These are phyloP conservation scores for Candolleomyces aberdarensis DNA, from an alignment of 768 basidiomycete genomes.

Conservation along the genomic window DNA sequence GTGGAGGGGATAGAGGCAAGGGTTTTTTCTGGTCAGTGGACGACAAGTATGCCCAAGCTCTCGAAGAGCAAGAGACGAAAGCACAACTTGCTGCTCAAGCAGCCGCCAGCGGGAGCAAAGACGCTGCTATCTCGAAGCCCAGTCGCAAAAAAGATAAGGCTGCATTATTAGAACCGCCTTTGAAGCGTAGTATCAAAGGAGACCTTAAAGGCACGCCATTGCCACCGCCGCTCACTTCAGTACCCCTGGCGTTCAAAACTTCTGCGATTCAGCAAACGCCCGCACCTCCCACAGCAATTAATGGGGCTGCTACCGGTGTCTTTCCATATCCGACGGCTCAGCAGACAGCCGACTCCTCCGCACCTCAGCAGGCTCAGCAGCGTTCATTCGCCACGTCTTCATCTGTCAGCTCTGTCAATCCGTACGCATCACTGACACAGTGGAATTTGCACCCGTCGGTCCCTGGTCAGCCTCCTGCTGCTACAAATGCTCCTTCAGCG, in stretches of 20 bases:
- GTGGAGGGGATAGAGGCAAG: conserved; percentile 82
- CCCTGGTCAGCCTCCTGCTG: conserved; percentile 16
- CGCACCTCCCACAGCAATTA: conserved; percentile 8
- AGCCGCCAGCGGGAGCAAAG: conserved; percentile 29
- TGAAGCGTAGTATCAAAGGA: conserved; percentile 69
- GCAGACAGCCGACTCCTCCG: conserved; percentile 17
- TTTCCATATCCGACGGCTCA: conserved; percentile 39
- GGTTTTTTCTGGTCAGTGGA: conserved; percentile 95
- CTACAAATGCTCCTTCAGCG: conserved; percentile 24
- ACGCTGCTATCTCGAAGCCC: conserved; percentile 26
- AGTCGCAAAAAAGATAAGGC: conserved; percentile 62
- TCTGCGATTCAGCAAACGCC: conserved; percentile 19
- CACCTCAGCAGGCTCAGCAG: conserved; percentile 18
- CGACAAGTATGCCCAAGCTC: conserved; percentile 60
- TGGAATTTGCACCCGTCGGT: conserved; percentile 31
- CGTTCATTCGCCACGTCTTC: conserved; percentile 17
- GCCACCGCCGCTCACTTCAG: conserved; percentile 68
- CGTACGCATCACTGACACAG: conserved; percentile 35
- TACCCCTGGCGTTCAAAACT: conserved; percentile 54
- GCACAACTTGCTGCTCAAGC: conserved; percentile 34
- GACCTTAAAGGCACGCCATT: conserved; percentile 54
- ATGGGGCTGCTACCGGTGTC: conserved; percentile 35
- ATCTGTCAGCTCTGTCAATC: conserved; percentile 29
- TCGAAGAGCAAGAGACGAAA: conserved; percentile 70
- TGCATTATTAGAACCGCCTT: conserved; percentile 53